A percentile compares a stretch with the other conserved stretches of the same genome.
phyloP scores from a whole-genome alignment of 1,284 basidiomycete species.

The Rhodotorula sp. region DNA sequence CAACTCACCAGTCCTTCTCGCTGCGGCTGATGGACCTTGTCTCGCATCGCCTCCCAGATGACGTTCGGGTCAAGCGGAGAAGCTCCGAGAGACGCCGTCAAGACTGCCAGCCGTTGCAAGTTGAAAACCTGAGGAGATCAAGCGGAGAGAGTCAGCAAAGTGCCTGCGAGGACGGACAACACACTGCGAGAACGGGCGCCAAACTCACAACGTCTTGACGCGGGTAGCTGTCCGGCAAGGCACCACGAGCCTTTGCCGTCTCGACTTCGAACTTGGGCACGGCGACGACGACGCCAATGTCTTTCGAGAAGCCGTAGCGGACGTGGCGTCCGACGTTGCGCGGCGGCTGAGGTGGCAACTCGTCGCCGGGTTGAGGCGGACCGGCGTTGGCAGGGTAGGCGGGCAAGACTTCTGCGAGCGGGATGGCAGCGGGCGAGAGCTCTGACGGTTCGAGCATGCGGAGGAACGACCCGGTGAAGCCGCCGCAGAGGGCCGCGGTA shows the following conservation, averaged over 20 bases:
- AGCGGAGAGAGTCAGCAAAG: neutral
- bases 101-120: constrained; percentile 92
- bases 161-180: too few relatives aligned
- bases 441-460: constrained; percentile 73
- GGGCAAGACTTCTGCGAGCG: constrained; percentile 91
- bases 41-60: constrained; percentile 99
- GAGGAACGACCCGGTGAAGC: constrained; percentile 97
- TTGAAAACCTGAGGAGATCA: constrained; percentile 80
- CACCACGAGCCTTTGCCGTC: constrained; percentile 89
- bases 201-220: constrained; percentile 82
- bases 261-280: constrained; percentile 95
- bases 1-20: constrained; percentile 72
- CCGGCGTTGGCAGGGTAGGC: constrained; percentile 93
- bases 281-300: constrained; percentile 90
- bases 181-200: neutral
- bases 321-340: constrained; percentile 92
- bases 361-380: constrained; percentile 47
- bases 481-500: constrained; percentile 92
- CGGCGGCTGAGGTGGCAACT: constrained; percentile 83
- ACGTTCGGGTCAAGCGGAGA: constrained; percentile 87
- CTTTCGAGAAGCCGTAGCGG: constrained; percentile 79
- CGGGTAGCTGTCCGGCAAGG: constrained; percentile 78
- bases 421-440: constrained; percentile 77
- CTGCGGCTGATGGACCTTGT: constrained; percentile 96
- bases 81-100: constrained; percentile 89